These are phyloP conservation scores for Talaromyces rugulosus DNA, from an alignment of 2,329 filamentous ascomycete species.

Conservation along the genomic window DNA sequence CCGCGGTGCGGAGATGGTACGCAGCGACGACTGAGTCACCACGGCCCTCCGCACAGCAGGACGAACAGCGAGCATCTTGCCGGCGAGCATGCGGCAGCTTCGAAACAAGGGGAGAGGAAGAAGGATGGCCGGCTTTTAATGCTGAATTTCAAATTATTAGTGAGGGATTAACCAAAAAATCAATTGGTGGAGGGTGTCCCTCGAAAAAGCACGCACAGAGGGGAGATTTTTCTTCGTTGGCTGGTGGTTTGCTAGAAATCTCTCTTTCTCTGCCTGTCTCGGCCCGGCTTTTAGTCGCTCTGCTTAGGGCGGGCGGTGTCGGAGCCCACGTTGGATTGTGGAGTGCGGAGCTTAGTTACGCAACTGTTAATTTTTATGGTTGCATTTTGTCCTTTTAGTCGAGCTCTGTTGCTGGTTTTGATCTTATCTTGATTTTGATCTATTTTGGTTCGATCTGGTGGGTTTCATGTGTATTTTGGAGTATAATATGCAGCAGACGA, in stretches of 20 bases:
- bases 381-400: background rate
- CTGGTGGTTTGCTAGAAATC: background rate
- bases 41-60: constrained; percentile 43
- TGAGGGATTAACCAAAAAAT: background rate
- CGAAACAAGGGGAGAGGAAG: background rate
- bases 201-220: background rate
- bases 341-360: background rate
- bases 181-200: background rate
- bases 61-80: constrained; percentile 41
- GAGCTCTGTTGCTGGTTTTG: background rate
- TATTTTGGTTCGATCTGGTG: background rate
- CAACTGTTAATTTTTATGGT: background rate
- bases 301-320: background rate
- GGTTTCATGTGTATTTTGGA: background rate
- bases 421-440: background rate
- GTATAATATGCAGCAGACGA: background rate
- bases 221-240: background rate
- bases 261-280: background rate
- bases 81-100: constrained; percentile 40
- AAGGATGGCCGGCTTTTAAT: background rate
- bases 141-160: background rate
- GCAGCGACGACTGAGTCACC: constrained; percentile 35
- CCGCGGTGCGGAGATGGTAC: constrained; percentile 37
- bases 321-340: background rate
- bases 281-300: background rate